Conservation (phyloP, 2,329 filamentous ascomycete genomes). For the Penicillium verrucosum region DNA sequence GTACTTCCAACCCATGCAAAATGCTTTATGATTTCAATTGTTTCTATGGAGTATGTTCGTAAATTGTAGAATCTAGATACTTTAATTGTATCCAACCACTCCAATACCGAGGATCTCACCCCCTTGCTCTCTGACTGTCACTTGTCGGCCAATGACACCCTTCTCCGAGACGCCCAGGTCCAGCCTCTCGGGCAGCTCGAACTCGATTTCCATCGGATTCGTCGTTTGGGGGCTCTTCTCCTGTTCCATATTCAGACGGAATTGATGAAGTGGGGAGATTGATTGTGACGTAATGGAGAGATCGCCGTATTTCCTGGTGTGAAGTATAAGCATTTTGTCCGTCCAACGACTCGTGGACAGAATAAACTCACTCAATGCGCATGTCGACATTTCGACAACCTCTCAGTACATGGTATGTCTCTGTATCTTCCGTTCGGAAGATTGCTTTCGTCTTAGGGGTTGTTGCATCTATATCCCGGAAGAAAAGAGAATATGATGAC, state of each 20-base stretch:
- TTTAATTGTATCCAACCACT: conserved; percentile 36
- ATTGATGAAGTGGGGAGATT: conserved; percentile 26
- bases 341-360: no score
- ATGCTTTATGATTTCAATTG: background rate
- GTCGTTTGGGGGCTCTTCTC: background rate
- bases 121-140: conserved; percentile 27
- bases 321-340: background rate
- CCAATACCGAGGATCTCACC: conserved; percentile 28
- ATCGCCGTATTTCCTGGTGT: conserved; percentile 27
- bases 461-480: conserved; percentile 19
- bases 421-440: conserved; percentile 27
- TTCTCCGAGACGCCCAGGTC: conserved; percentile 35
- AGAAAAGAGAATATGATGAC: conserved; percentile 33
- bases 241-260: conserved; percentile 21
- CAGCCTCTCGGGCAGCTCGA: conserved; percentile 29
- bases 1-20: background rate
- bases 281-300: conserved; percentile 17
- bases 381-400: conserved; percentile 24
- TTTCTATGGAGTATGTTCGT: background rate
- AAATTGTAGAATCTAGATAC: no score
- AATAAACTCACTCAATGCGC: conserved; percentile 33
- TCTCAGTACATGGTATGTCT: conserved; percentile 21
- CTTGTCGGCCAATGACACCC: conserved; percentile 35
- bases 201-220: conserved; percentile 20
- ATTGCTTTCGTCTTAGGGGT: conserved; percentile 22